Evolutionary conservation across 2,329 filamentous ascomycete genomes (phyloP).

Genomic region (Raffaelea arxii): DNA sequence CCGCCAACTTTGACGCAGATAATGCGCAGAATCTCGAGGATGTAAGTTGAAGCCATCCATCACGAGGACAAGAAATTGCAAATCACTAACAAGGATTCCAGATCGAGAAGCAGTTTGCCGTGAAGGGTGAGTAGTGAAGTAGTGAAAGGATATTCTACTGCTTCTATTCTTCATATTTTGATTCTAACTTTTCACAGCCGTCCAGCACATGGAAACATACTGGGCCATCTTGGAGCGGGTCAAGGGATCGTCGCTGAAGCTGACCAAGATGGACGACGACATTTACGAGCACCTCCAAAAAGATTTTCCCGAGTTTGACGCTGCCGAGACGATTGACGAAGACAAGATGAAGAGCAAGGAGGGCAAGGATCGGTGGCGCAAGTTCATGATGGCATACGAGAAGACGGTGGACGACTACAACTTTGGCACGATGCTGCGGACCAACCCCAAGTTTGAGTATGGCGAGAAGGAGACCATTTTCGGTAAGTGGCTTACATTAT

Average conservation of each 20-base stretch:
- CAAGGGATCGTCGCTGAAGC: conserved; percentile 74
- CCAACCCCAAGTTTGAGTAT: conserved; percentile 72
- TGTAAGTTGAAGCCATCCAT: conserved; percentile 28
- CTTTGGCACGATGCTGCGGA: conserved; percentile 88
- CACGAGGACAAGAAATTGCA: neutral
- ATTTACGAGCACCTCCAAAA: conserved; percentile 82
- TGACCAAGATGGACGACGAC: conserved; percentile 92
- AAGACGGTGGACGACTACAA: conserved; percentile 96
- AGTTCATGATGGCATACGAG: conserved; percentile 89
- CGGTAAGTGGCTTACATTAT: conserved; percentile 38
- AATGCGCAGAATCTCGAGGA: conserved; percentile 45
- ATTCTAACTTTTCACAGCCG: conserved; percentile 37
- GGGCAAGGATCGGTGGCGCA: conserved; percentile 90
- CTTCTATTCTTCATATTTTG: neutral
- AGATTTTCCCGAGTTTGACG: conserved; percentile 90
- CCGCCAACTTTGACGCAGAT: conserved; percentile 51
- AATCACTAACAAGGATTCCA: conserved; percentile 24
- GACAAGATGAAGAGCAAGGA: conserved; percentile 95
- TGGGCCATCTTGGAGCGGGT: conserved; percentile 91
- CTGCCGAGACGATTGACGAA: conserved; percentile 71
- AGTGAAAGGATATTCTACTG: neutral
- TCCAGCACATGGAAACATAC: conserved; percentile 95
- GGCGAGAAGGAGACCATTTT: conserved; percentile 87
- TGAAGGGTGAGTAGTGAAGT: conserved; percentile 57
- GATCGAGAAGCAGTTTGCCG: conserved; percentile 99